phyloP scores from a whole-genome alignment of 169 alveolate species.

The Plasmodium adleri region DNA sequence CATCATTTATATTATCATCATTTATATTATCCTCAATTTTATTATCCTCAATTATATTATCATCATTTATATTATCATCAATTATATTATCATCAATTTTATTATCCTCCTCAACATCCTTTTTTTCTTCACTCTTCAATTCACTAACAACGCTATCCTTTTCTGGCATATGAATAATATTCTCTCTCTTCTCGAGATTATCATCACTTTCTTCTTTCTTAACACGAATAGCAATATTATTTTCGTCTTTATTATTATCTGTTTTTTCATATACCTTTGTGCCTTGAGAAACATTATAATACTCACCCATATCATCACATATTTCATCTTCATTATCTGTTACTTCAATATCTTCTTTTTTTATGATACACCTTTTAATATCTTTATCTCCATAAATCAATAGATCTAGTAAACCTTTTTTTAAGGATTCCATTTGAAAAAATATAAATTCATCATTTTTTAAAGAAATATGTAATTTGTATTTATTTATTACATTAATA shows the following conservation, averaged over 20 bases:
- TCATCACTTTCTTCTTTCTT: slow-evolving; percentile 1
- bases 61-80: too few species aligned
- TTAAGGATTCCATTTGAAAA: slow-evolving; percentile 87
- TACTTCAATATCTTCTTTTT: slow-evolving; percentile 87
- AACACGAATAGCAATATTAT: background rate
- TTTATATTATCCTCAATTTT: too few species aligned
- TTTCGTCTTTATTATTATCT: background rate
- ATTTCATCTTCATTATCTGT: slow-evolving; percentile 47
- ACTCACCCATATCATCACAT: background rate
- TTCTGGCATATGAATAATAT: too few species aligned
- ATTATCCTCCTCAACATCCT: too few species aligned
- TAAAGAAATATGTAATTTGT: slow-evolving; percentile 82
- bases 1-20: too few species aligned
- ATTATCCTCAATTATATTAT: too few species aligned
- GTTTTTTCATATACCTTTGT: background rate
- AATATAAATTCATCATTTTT: slow-evolving; percentile 79
- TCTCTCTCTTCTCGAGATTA: background rate
- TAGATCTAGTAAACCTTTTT: slow-evolving; percentile 80
- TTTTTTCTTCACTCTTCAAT: too few species aligned
- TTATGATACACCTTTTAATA: slow-evolving; percentile 90
- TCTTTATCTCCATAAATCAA: slow-evolving; percentile 86
- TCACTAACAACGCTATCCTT: background rate
- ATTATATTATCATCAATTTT: too few species aligned
- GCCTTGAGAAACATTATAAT: too few species aligned
- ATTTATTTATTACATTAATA: slow-evolving; percentile 81